phyloP scores from a whole-genome alignment of 768 basidiomycete species.

The Boletus rex-veris region DNA sequence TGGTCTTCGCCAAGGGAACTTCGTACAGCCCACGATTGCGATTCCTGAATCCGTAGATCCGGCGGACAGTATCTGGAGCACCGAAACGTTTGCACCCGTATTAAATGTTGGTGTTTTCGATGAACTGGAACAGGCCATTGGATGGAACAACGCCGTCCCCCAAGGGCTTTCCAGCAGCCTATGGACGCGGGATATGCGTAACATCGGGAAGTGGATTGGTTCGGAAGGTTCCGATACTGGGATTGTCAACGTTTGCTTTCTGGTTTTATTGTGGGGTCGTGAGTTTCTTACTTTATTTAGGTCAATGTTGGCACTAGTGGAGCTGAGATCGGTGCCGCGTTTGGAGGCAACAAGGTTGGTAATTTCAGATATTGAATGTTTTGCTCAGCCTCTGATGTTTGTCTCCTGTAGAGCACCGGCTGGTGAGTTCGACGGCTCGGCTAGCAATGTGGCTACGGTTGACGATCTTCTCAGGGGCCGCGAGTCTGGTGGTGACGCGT shows the following conservation, averaged over 20 bases:
- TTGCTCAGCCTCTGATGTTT: conserved; percentile 15
- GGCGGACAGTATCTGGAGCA: conserved; percentile 62
- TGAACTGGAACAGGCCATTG: conserved; percentile 79
- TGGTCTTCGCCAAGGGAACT: conserved; percentile 69
- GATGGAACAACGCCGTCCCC: conserved; percentile 86
- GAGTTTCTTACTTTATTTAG: conserved; percentile 28
- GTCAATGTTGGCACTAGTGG: conserved; percentile 68
- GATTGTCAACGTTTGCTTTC: conserved; percentile 76
- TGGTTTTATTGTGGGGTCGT: neutral
- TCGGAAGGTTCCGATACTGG: conserved; percentile 87
- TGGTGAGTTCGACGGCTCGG: conserved; percentile 48
- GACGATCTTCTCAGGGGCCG: conserved; percentile 62
- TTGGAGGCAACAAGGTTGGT: conserved; percentile 88
- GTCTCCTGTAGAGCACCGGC: conserved; percentile 62
- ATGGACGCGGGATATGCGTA: conserved; percentile 83
- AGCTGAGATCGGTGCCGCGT: conserved; percentile 80
- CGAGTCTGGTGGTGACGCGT: conserved; percentile 97
- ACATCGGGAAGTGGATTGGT: conserved; percentile 90
- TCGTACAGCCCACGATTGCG: conserved; percentile 85
- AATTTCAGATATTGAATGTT: conserved; percentile 10
- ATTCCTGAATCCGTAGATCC: conserved; percentile 57
- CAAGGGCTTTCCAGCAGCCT: conserved; percentile 90
- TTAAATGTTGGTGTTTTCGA: conserved; percentile 85
- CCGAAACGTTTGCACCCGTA: conserved; percentile 87
- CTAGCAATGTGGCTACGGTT: conserved; percentile 17